Percentiles rank a stretch among this genome's conserved stretches.
phyloP scores from a whole-genome alignment of 2,329 filamentous ascomycete genomes.

The Colletotrichum tabaci region DNA sequence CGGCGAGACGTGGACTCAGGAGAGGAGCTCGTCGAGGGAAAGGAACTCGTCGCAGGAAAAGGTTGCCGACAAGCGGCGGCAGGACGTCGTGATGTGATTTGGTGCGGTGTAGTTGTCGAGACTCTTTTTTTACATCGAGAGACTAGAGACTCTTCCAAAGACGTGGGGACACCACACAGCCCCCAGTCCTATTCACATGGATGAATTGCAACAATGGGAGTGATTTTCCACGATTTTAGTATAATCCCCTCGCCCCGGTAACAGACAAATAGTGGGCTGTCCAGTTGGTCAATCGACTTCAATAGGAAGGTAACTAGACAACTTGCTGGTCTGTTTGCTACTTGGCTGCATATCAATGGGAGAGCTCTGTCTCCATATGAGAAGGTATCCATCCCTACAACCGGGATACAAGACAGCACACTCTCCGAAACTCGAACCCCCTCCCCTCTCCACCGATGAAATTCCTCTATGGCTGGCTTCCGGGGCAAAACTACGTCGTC shows the following conservation, averaged over 20 bases:
- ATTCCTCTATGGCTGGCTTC: not conserved
- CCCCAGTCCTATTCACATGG: no score
- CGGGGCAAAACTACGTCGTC: not conserved
- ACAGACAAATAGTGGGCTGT: no score
- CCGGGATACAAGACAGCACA: not conserved
- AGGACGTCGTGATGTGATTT: not conserved
- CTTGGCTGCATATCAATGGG: not conserved
- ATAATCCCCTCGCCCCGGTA: no score
- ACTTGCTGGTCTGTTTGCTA: no score
- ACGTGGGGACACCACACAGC: no score
- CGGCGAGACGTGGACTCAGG: not conserved
- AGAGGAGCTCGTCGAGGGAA: not conserved
- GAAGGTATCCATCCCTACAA: no score
- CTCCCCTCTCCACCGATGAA: not conserved
- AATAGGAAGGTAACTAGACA: not conserved
- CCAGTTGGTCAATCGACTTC: not conserved
- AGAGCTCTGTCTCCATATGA: no score
- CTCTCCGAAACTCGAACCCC: not conserved
- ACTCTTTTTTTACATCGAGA: no score
- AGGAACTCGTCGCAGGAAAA: constrained; percentile 12
- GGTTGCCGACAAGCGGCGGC: not conserved
- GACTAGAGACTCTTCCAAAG: no score
- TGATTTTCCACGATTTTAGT: not conserved
- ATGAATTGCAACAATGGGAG: not conserved
- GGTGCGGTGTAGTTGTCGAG: not conserved